Evolutionary conservation across 2,329 filamentous ascomycete species (phyloP).

Genomic region (Fusarium xyrophilum): DNA sequence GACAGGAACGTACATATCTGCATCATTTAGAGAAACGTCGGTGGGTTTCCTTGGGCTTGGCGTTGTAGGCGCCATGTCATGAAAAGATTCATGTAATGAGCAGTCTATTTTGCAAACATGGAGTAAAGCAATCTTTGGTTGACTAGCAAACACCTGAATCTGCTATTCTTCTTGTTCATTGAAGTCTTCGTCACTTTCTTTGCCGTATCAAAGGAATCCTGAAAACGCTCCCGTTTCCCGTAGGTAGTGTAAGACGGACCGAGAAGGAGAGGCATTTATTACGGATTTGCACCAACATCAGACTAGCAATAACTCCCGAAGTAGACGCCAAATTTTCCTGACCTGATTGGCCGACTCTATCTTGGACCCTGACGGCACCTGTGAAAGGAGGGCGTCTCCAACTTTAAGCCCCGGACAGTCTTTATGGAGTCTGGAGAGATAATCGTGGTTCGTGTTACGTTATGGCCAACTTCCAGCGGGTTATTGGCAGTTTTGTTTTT

Average conservation of each 20-base stretch:
- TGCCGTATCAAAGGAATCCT: background rate
- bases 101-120: background rate
- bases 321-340: conserved; percentile 40
- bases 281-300: conserved; percentile 13
- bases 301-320: conserved; percentile 35
- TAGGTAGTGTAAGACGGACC: conserved; percentile 27
- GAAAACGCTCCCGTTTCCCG: conserved; percentile 9
- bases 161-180: background rate
- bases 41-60: conserved; percentile 33
- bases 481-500: conserved; percentile 7
- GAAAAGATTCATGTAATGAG: conserved; percentile 26
- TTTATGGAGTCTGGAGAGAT: conserved; percentile 26
- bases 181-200: background rate
- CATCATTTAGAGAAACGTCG: conserved; percentile 20
- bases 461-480: conserved; percentile 17
- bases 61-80: conserved; percentile 29
- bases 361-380: conserved; percentile 13
- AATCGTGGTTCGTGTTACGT: conserved; percentile 22
- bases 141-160: background rate
- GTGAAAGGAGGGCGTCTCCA: conserved; percentile 20
- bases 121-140: conserved; percentile 9
- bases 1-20: conserved; percentile 9
- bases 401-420: conserved; percentile 20
- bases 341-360: conserved; percentile 33
- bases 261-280: conserved; percentile 34